Conservation (phyloP, 306 rosid genomes). For the Cucumis sativus region Cucumber_9930_V3 NC_026660.2:17352001-17352500, state of each 20-base stretch:
- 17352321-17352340: slow-evolving; percentile 66
- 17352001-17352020: slow-evolving; percentile 75
- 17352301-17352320: slow-evolving; percentile 69
- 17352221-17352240: not conserved
- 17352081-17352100: not conserved
- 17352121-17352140: not conserved
- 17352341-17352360: slow-evolving; percentile 61
- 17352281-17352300: slow-evolving; percentile 81
- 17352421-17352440: not conserved
- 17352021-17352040: slow-evolving; percentile 91
- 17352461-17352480: slow-evolving; percentile 44
- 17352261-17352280: slow-evolving; percentile 48
- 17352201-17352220: not conserved
- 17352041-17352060: slow-evolving; percentile 37
- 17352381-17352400: not conserved
- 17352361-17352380: slow-evolving; percentile 67
- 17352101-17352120: not conserved
- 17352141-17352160: not conserved
- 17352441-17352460: not conserved
- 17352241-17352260: not conserved
- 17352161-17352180: not conserved
- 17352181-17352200: not conserved
- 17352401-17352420: not conserved
- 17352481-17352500: slow-evolving; percentile 72
- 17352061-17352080: not conserved